phyloP scores from a whole-genome alignment of 164 flowering plant genomes.

The Vitis rupestris region DNA sequence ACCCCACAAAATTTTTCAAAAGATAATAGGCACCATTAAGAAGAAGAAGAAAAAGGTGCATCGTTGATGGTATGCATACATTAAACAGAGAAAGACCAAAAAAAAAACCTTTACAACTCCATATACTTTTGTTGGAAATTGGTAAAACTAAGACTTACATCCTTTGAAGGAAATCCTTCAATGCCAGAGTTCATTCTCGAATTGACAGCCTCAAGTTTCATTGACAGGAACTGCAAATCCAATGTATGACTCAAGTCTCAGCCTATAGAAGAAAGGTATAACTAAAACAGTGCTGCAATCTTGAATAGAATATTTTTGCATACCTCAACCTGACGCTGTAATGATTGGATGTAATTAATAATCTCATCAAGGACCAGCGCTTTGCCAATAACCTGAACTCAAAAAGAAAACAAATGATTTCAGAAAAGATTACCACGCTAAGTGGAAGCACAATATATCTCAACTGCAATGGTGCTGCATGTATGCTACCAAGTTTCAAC shows the following conservation, averaged over 20 bases:
- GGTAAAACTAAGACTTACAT: constrained; percentile 34
- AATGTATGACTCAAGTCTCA: neutral
- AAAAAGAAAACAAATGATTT: neutral
- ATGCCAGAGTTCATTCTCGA: constrained; percentile 39
- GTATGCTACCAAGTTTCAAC: neutral
- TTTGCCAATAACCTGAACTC: constrained; percentile 68
- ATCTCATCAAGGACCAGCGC: constrained; percentile 87
- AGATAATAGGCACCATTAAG: neutral
- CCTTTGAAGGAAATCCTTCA: constrained; percentile 59
- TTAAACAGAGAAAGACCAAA: neutral
- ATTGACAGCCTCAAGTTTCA: constrained; percentile 77
- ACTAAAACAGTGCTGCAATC: neutral
- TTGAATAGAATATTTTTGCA: neutral
- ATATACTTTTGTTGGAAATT: too few relatives aligned
- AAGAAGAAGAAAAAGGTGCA: neutral
- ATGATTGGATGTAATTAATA: constrained; percentile 83
- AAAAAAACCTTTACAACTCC: neutral
- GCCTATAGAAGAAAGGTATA: neutral
- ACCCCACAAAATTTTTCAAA: neutral
- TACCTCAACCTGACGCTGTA: constrained; percentile 89
- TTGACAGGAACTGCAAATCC: constrained; percentile 58
- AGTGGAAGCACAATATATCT: neutral
- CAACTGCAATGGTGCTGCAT: neutral
- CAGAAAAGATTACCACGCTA: neutral
- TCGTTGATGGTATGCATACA: neutral